Evolutionary conservation across 1,284 basidiomycete species (phyloP).

Genomic region (Ustilago loliicola): DNA sequence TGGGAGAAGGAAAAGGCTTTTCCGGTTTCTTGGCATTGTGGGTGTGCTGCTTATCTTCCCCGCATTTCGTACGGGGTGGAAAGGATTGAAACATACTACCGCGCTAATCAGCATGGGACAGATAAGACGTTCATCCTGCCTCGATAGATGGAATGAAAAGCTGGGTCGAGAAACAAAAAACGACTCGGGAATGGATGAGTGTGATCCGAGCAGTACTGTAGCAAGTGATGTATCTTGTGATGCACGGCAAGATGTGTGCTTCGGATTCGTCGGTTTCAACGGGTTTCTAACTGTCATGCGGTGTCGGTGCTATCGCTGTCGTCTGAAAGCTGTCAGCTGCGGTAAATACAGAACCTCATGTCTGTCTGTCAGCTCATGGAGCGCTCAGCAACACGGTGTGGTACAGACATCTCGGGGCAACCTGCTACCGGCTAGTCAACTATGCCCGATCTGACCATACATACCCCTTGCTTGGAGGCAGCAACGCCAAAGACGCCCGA

Average conservation of each 20-base stretch:
- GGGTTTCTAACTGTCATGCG: not conserved
- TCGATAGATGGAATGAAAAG: not conserved
- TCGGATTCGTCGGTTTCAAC: conserved; percentile 6
- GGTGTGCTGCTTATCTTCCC: conserved; percentile 25
- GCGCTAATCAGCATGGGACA: not conserved
- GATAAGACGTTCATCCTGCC: not conserved
- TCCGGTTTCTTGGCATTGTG: conserved; percentile 9
- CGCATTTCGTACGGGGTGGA: conserved; percentile 3
- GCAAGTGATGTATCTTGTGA: not conserved
- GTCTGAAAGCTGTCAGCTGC: too few relatives aligned
- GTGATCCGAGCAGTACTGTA: conserved; percentile 11
- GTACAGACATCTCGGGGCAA: too few relatives aligned
- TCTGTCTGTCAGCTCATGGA: too few relatives aligned
- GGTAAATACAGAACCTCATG: too few relatives aligned
- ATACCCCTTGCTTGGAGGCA: too few relatives aligned
- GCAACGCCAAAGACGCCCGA: too few relatives aligned
- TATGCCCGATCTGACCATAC: not conserved
- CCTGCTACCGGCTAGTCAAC: too few relatives aligned
- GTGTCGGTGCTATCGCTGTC: not conserved
- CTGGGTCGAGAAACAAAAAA: not conserved
- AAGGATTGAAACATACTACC: not conserved
- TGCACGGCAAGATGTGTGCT: not conserved
- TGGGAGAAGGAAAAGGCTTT: not conserved
- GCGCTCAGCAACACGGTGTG: too few relatives aligned
- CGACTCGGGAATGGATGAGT: conserved; percentile 5